These are phyloP conservation scores for Thielaviopsis ethacetica DNA, from an alignment of 2,329 filamentous ascomycete species.

Conservation along the genomic window DNA sequence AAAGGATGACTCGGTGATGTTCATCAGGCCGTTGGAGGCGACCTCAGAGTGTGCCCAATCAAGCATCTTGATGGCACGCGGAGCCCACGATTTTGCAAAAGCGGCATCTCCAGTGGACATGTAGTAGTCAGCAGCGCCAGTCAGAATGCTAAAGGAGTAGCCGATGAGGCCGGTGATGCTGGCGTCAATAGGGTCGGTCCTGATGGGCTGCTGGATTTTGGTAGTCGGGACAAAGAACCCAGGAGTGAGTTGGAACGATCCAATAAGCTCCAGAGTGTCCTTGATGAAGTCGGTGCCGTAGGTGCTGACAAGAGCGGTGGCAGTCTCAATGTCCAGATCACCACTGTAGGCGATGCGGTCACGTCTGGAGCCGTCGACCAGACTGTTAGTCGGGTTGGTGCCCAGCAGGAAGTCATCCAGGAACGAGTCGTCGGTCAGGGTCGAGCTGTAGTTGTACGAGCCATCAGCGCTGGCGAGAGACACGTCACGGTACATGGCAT, in stretches of 20 bases:
- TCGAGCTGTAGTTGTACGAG: slow-evolving; percentile 14
- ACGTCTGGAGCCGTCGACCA: slow-evolving; percentile 21
- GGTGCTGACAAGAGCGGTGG: slow-evolving; percentile 17
- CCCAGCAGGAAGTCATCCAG: slow-evolving; percentile 21
- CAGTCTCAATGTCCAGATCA: slow-evolving; percentile 18
- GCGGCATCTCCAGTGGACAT: slow-evolving; percentile 16
- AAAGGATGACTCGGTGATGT: slow-evolving; percentile 16
- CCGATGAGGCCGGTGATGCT: neutral
- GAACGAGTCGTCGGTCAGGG: slow-evolving; percentile 17
- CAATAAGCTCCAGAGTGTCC: slow-evolving; percentile 18
- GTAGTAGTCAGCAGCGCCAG: slow-evolving; percentile 17
- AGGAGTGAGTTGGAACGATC: slow-evolving; percentile 17
- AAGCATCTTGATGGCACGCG: slow-evolving; percentile 17
- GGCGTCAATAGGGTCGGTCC: neutral
- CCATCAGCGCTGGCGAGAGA: slow-evolving; percentile 6
- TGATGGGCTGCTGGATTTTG: slow-evolving; percentile 17
- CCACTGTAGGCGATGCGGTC: slow-evolving; percentile 20
- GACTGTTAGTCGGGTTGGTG: slow-evolving; percentile 18
- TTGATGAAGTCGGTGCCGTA: slow-evolving; percentile 16
- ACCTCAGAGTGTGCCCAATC: slow-evolving; percentile 20
- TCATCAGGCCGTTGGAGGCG: slow-evolving; percentile 16
- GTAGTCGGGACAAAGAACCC: slow-evolving; percentile 20
- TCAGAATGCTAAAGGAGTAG: slow-evolving; percentile 12
- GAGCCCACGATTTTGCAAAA: slow-evolving; percentile 18
- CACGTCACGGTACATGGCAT: slow-evolving; percentile 16